A percentile compares a stretch with the other conserved stretches of the same genome.
These are phyloP conservation scores for Populus alba DNA, from an alignment of 345 rosid species.

Conservation along the genomic window DNA sequence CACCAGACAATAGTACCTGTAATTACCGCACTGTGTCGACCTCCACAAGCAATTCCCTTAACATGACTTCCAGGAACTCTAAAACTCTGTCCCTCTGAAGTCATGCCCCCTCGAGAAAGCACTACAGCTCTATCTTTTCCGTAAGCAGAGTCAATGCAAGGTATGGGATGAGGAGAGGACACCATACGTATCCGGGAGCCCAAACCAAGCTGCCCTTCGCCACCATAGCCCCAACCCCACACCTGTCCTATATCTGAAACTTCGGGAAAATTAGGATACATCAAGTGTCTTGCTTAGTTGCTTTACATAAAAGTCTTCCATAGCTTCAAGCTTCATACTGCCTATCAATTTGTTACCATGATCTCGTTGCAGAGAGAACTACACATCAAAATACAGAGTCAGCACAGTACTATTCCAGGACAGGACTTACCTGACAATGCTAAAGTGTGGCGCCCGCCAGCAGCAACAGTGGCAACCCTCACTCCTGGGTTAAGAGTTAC, in stretches of 20 bases:
- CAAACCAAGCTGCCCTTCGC: conserved; percentile 99
- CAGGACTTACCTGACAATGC: conserved; percentile 73
- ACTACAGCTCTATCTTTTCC: conserved; percentile 50
- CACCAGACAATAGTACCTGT: conserved; percentile 46
- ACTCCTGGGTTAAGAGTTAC: conserved; percentile 87
- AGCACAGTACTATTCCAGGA: conserved; percentile 7
- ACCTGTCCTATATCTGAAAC: conserved; percentile 94
- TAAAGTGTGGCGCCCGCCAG: conserved; percentile 96
- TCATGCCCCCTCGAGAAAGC: conserved; percentile 49
- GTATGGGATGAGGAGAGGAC: conserved; percentile 89
- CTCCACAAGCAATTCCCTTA: conserved; percentile 88
- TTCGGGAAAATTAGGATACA: conserved; percentile 38
- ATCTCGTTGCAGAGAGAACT: conserved; percentile 10
- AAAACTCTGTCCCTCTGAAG: conserved; percentile 53
- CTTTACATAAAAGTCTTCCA: conserved; percentile 17
- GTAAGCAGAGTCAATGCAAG: conserved; percentile 62
- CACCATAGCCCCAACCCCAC: conserved; percentile 99
- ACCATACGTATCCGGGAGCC: conserved; percentile 91
- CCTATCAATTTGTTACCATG: conserved; percentile 8
- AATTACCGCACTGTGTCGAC: conserved; percentile 90
- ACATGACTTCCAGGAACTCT: conserved; percentile 85
- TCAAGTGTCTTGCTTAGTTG: conserved; percentile 24
- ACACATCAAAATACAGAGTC: conserved; percentile 5
- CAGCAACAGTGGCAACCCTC: conserved; percentile 72
- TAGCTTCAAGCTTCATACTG: conserved; percentile 16